A percentile compares a stretch with the other conserved stretches of the same genome.
These are phyloP conservation scores for Fomitopsis pinicola DNA, from an alignment of 1,284 basidiomycete species.

Conservation along the genomic window DNA sequence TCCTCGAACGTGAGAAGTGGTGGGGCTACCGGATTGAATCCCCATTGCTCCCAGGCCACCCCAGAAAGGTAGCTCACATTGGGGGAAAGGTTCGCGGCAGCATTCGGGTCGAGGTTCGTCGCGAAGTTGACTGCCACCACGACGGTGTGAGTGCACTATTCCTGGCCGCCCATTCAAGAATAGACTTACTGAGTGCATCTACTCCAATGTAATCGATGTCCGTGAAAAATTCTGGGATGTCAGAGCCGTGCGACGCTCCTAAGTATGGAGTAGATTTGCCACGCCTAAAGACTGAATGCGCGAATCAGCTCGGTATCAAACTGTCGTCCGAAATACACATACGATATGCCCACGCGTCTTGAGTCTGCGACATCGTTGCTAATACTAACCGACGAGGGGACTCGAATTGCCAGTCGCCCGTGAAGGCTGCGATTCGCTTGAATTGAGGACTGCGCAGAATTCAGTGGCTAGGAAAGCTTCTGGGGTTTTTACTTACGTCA, in stretches of 20 bases:
- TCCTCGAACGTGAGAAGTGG: slow-evolving; percentile 44
- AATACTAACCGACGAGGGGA: slow-evolving; percentile 33
- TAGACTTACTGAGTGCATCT: slow-evolving; percentile 3
- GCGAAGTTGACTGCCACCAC: slow-evolving; percentile 26
- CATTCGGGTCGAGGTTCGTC: slow-evolving; percentile 37
- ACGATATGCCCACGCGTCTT: slow-evolving; percentile 47
- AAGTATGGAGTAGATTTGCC: slow-evolving; percentile 36
- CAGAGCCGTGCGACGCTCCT: slow-evolving; percentile 15
- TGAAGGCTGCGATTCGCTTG: slow-evolving; percentile 46
- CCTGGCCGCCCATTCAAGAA: not conserved
- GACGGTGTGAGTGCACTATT: not conserved
- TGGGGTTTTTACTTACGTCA: slow-evolving; percentile 15
- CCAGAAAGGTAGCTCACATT: slow-evolving; percentile 33
- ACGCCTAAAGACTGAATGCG: slow-evolving; percentile 38
- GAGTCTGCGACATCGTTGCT: slow-evolving; percentile 34
- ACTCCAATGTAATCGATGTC: slow-evolving; percentile 3
- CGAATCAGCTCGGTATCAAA: not conserved
- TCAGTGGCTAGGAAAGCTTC: too few species aligned
- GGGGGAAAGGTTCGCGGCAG: slow-evolving; percentile 8
- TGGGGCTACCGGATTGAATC: slow-evolving; percentile 35
- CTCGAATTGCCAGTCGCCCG: slow-evolving; percentile 47
- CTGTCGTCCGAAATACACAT: not conserved
- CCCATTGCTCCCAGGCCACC: slow-evolving; percentile 39
- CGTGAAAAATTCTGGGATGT: slow-evolving; percentile 5
- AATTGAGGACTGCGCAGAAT: slow-evolving; percentile 27